These are phyloP conservation scores for Phytophthora sp. DNA, from an alignment of 352 stramenopile species.

Conservation along the genomic window DNA sequence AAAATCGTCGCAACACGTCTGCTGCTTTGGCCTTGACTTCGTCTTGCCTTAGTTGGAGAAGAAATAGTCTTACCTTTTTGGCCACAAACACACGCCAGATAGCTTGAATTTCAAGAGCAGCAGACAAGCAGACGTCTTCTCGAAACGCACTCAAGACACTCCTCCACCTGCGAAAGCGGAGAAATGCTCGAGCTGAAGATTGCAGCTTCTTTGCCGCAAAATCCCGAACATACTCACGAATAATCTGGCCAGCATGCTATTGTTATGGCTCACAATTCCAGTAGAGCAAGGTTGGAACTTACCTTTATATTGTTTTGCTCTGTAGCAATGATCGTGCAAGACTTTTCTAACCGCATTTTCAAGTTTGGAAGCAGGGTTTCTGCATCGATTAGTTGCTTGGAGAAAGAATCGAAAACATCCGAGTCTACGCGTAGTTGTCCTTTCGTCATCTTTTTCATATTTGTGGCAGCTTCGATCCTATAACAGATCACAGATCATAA, in stretches of 20 bases:
- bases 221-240: slow-evolving; percentile 46
- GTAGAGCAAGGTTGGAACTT: too few relatives aligned
- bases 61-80: slow-evolving; percentile 29
- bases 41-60: slow-evolving; percentile 26
- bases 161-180: slow-evolving; percentile 51
- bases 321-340: slow-evolving; percentile 42
- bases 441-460: slow-evolving; percentile 16
- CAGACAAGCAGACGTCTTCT: slow-evolving; percentile 43
- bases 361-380: slow-evolving; percentile 61
- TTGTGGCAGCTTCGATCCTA: slow-evolving; percentile 3
- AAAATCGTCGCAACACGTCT: slow-evolving; percentile 36
- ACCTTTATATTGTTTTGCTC: slow-evolving; percentile 63
- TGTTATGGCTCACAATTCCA: too few relatives aligned
- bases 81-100: slow-evolving; percentile 41
- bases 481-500: not conserved
- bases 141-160: slow-evolving; percentile 40
- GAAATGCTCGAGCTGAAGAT: slow-evolving; percentile 34
- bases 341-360: slow-evolving; percentile 36
- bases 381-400: slow-evolving; percentile 62
- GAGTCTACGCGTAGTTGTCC: slow-evolving; percentile 58
- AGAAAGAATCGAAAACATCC: slow-evolving; percentile 70
- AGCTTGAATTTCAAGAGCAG: slow-evolving; percentile 54
- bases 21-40: slow-evolving; percentile 29
- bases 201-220: slow-evolving; percentile 58
- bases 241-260: slow-evolving; percentile 28